Base-by-base conservation (phyloP, 345 rosid genomes). In the Camelina laxa region DNA sequence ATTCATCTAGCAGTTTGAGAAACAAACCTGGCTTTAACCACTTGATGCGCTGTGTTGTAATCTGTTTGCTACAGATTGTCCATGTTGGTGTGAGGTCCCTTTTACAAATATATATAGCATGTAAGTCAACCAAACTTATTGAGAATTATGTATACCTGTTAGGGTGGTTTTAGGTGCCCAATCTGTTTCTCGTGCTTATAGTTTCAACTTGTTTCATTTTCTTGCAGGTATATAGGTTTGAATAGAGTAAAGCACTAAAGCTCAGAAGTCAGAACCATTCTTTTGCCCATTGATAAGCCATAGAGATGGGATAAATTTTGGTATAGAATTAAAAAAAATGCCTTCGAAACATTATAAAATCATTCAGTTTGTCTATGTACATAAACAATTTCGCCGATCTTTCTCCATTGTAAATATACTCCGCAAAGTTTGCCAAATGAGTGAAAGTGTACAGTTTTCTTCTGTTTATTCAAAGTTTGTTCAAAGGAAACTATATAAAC, bases 251-350 rank as follows among this genome's bases (percentile, higher is more conserved):
- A 75, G 20, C 67, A n/a, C n/a, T n/a, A n/a, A n/a, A n/a, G n/a
- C n/a, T n/a, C n/a, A n/a, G n/a, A n/a, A n/a, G n/a, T 62, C 50
- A 72, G 69, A 72, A 72, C 77, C 77, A 72, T 82, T 80, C 80
- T 85, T 84, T 83, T 63, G 55, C 74, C 45, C 69, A 74, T 20
- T 33, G 74, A 50, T 72, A 57, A 67, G 62, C 47, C 41, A 57
- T 12, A 77, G 61, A 42, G 51, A 69, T 67, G 76, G 60, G 70
- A 73, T 65, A 31, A 33, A 68, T 70, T 73, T 79, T 80, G 83
- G 82, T 84, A 75, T 62, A 75, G 72, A 61, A 64, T 51, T 22
- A 22, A 27, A 41, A 36, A 66, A 27, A 58, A 7, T 4, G 33
- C 41, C 13, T 1, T 70, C 8, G 0, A 48, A 65, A 16, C 51